Percentiles rank a stretch among this genome's conserved stretches.
Evolutionary conservation across 148 eudicot genomes (phyloP).

Genomic region (Tetragonia tetragonoides): DNA sequence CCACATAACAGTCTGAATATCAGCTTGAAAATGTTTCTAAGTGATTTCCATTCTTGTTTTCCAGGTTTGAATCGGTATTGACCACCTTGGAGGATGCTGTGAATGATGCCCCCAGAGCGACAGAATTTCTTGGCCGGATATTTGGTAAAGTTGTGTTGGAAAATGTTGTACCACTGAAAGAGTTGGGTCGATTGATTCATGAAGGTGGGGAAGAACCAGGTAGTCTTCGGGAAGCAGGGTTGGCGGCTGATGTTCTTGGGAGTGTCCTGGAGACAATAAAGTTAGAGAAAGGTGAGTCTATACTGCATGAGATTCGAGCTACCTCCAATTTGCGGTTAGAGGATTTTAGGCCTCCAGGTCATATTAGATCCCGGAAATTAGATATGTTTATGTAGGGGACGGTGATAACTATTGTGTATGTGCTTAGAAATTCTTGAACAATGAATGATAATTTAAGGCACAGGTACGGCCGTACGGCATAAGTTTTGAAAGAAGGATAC

Average conservation of each 20-base stretch:
- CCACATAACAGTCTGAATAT: background rate
- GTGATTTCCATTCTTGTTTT: background rate
- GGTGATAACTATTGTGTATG: slow-evolving; percentile 18
- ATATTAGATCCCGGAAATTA: slow-evolving; percentile 49
- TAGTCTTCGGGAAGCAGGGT: slow-evolving; percentile 58
- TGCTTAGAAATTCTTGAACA: slow-evolving; percentile 23
- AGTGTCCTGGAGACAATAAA: slow-evolving; percentile 58
- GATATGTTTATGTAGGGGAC: slow-evolving; percentile 64
- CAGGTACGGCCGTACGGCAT: slow-evolving; percentile 2
- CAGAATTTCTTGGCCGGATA: slow-evolving; percentile 72
- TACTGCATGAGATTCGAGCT: slow-evolving; percentile 45
- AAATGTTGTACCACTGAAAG: slow-evolving; percentile 47
- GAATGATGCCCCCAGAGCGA: slow-evolving; percentile 83
- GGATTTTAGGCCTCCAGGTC: slow-evolving; percentile 60
- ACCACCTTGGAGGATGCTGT: slow-evolving; percentile 67
- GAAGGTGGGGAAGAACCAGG: slow-evolving; percentile 81
- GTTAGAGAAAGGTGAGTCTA: slow-evolving; percentile 56
- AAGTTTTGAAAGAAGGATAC: slow-evolving; percentile 6
- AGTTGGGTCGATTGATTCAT: slow-evolving; percentile 50
- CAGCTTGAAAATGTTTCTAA: too few species aligned
- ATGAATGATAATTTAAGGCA: slow-evolving; percentile 17
- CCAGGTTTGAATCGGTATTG: slow-evolving; percentile 79
- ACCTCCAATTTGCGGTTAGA: slow-evolving; percentile 48
- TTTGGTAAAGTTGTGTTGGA: slow-evolving; percentile 57
- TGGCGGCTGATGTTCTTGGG: slow-evolving; percentile 75